These are phyloP conservation scores for Lentinus brumalis DNA, from an alignment of 768 basidiomycete genomes.

Conservation along the genomic window DNA sequence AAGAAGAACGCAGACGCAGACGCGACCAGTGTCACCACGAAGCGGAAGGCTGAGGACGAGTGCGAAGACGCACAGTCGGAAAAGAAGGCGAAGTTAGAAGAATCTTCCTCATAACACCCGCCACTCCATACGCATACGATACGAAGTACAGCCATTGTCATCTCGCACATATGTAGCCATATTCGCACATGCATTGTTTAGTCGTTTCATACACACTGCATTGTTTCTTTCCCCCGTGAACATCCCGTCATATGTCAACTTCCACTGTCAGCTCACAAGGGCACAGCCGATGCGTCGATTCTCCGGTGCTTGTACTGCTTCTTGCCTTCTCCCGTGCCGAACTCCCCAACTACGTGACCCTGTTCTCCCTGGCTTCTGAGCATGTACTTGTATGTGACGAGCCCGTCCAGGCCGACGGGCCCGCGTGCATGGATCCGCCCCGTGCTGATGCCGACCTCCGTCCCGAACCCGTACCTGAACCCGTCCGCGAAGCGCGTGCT, in stretches of 20 bases:
- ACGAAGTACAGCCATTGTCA: not conserved
- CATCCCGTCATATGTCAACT: not conserved
- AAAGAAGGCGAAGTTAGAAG: conserved; percentile 70
- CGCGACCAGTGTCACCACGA: conserved; percentile 36
- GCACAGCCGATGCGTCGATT: conserved; percentile 47
- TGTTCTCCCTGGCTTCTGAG: conserved; percentile 69
- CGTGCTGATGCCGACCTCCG: conserved; percentile 97
- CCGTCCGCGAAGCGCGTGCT: conserved; percentile 97
- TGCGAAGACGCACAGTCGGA: conserved; percentile 42
- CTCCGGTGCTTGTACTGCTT: conserved; percentile 70
- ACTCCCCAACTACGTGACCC: conserved; percentile 89
- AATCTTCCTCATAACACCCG: conserved; percentile 25
- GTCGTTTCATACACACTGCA: conserved; percentile 4
- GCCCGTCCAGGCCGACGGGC: conserved; percentile 91
- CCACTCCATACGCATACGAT: not conserved
- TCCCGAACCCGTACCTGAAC: conserved; percentile 95
- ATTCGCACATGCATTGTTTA: not conserved
- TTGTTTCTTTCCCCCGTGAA: not conserved
- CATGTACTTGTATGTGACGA: conserved; percentile 97
- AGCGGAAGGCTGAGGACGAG: conserved; percentile 74
- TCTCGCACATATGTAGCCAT: conserved; percentile 17
- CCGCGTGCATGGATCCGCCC: conserved; percentile 96
- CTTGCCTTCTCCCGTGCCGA: conserved; percentile 69
- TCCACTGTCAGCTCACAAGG: conserved; percentile 39
- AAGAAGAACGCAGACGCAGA: conserved; percentile 44